These are phyloP conservation scores for Pythium phragmiticola DNA, from an alignment of 352 stramenopile species.

Conservation along the genomic window DNA sequence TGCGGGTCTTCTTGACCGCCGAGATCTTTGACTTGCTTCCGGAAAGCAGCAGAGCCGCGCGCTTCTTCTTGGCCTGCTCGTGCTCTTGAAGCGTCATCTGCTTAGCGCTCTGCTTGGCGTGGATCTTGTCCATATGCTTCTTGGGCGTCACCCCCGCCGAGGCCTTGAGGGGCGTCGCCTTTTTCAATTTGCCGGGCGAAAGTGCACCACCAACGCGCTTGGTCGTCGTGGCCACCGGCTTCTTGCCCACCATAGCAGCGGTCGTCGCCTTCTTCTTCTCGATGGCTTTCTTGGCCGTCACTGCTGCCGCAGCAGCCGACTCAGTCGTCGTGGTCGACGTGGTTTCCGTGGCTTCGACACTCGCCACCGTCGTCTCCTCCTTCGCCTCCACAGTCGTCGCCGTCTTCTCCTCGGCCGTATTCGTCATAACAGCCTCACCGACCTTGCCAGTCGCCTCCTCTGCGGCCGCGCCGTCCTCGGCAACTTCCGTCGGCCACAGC, in stretches of 20 bases:
- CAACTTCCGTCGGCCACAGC: constrained; percentile 12
- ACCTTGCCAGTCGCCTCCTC: not conserved
- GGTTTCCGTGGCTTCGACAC: not conserved
- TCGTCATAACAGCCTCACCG: not conserved
- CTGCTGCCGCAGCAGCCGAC: not conserved
- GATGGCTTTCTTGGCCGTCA: not conserved
- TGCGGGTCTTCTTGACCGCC: constrained; percentile 32
- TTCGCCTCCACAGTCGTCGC: not conserved
- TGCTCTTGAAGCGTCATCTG: constrained; percentile 28
- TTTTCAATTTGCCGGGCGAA: constrained; percentile 10
- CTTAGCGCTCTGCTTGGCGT: constrained; percentile 24
- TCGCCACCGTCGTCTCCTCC: not conserved
- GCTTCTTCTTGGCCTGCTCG: constrained; percentile 27
- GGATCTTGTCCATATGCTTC: constrained; percentile 24
- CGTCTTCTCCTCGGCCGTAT: not conserved
- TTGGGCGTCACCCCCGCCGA: constrained; percentile 14
- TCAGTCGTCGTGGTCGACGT: constrained; percentile 1
- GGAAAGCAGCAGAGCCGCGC: constrained; percentile 21
- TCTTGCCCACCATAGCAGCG: constrained; percentile 12
- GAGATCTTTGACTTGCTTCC: constrained; percentile 31
- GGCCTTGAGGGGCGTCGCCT: constrained; percentile 13
- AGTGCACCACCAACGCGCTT: not conserved
- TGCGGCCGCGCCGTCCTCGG: not conserved
- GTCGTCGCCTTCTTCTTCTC: not conserved
- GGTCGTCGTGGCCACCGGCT: constrained; percentile 7